Conservation (phyloP, 1,284 basidiomycete genomes). For the Serendipita sp. region DNA sequence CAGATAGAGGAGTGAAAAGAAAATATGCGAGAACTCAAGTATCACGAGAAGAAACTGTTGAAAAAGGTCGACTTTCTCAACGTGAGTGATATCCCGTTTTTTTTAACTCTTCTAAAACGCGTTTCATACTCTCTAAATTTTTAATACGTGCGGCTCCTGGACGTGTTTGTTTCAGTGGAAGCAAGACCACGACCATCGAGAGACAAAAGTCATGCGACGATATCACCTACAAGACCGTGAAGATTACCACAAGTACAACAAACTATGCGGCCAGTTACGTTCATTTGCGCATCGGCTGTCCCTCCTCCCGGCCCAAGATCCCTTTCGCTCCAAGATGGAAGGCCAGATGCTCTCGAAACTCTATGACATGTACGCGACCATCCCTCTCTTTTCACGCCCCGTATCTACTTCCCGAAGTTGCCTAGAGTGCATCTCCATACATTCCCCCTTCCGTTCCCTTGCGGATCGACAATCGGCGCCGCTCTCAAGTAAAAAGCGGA, state of each 20-base stretch:
- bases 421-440: not conserved
- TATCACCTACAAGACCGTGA: slow-evolving; percentile 93
- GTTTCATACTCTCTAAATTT: slow-evolving; percentile 9
- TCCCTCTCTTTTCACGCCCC: not conserved
- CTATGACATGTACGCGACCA: slow-evolving; percentile 65
- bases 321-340: slow-evolving; percentile 78
- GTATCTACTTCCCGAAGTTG: not conserved
- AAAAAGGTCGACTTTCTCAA: slow-evolving; percentile 92
- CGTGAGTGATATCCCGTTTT: slow-evolving; percentile 29
- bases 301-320: slow-evolving; percentile 79
- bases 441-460: too few relatives aligned
- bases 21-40: slow-evolving; percentile 74
- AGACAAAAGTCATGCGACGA: slow-evolving; percentile 88
- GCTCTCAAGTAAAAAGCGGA: too few relatives aligned
- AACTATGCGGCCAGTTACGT: slow-evolving; percentile 78
- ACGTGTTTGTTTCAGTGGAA: slow-evolving; percentile 61
- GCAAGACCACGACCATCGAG: slow-evolving; percentile 81
- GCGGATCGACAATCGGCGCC: too few relatives aligned
- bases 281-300: slow-evolving; percentile 80
- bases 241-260: slow-evolving; percentile 99
- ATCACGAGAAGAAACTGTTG: slow-evolving; percentile 86
- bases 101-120: not conserved
- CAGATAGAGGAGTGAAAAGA: not conserved
- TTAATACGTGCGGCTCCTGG: not conserved
- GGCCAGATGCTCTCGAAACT: slow-evolving; percentile 81